Percentiles rank a stretch among this genome's conserved stretches.
phyloP scores from a whole-genome alignment of 2,329 filamentous ascomycete genomes.

The Exophiala mesophila region DNA sequence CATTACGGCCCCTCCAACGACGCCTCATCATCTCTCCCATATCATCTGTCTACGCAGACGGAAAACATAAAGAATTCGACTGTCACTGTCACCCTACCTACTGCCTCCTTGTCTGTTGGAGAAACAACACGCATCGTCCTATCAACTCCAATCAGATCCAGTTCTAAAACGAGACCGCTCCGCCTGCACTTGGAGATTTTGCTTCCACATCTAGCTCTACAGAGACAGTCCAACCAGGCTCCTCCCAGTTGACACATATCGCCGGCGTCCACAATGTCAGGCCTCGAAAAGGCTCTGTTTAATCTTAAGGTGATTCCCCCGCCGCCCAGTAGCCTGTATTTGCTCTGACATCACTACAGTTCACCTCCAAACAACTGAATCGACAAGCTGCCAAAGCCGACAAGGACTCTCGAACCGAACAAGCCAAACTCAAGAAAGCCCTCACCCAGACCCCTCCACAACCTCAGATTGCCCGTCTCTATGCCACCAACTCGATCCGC shows the following conservation, averaged over 20 bases:
- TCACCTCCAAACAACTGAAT: conserved; percentile 45
- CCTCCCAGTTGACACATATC: neutral
- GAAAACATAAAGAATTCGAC: too few species aligned
- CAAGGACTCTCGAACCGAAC: conserved; percentile 43
- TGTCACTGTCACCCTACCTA: neutral
- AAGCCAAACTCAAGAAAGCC: conserved; percentile 44
- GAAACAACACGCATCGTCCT: too few species aligned
- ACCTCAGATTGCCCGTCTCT: conserved; percentile 47
- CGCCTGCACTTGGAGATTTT: too few species aligned
- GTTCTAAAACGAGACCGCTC: too few species aligned
- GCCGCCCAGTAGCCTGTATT: too few species aligned
- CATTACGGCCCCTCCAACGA: neutral
- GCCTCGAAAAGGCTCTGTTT: conserved; percentile 30
- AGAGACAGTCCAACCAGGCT: too few species aligned
- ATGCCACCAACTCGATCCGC: conserved; percentile 43
- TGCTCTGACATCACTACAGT: conserved; percentile 26
- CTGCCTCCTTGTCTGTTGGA: too few species aligned
- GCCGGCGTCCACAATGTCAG: conserved; percentile 21
- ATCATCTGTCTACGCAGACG: too few species aligned
- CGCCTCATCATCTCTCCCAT: neutral
- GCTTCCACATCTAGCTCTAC: too few species aligned
- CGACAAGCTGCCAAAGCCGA: conserved; percentile 45
- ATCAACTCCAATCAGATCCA: too few species aligned
- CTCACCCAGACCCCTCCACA: conserved; percentile 42
- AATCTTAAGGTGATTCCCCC: conserved; percentile 30